Evolutionary conservation across 73 alveolate species (phyloP).

Genomic region (Stentor coeruleus): DNA sequence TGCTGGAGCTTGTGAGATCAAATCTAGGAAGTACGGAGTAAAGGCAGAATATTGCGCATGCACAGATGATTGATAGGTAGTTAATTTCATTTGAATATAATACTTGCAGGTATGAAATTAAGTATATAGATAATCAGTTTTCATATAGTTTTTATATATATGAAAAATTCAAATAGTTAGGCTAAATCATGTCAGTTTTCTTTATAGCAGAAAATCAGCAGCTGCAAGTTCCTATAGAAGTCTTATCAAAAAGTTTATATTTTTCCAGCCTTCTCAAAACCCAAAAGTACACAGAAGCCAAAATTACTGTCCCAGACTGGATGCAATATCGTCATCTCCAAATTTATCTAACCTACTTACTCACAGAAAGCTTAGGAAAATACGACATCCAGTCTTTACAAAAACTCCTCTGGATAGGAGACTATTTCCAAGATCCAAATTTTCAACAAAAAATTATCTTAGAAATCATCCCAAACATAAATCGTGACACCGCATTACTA

Average conservation of each 20-base stretch:
- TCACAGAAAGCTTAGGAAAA: background rate
- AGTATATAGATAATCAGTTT: too few species aligned
- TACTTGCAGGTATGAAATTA: too few species aligned
- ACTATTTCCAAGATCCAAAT: background rate
- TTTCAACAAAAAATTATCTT: background rate
- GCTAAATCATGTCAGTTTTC: slow-evolving; percentile 6
- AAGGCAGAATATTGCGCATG: background rate
- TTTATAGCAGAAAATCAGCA: background rate
- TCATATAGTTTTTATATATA: too few species aligned
- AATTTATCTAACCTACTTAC: too few species aligned
- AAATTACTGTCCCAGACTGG: background rate
- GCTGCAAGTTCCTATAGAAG: background rate
- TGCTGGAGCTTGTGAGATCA: slow-evolving; percentile 17
- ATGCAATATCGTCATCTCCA: background rate
- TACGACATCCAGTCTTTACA: background rate
- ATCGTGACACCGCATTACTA: background rate
- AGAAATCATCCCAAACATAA: background rate
- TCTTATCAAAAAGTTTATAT: background rate
- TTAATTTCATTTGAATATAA: too few species aligned
- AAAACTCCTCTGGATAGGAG: background rate
- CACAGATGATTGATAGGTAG: too few species aligned
- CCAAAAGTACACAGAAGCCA: background rate
- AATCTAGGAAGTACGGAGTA: background rate
- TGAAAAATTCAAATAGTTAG: too few species aligned
- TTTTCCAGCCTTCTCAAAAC: background rate